These are phyloP conservation scores for Ustilago nuda DNA, from an alignment of 1,284 basidiomycete genomes.

Conservation along the genomic window DNA sequence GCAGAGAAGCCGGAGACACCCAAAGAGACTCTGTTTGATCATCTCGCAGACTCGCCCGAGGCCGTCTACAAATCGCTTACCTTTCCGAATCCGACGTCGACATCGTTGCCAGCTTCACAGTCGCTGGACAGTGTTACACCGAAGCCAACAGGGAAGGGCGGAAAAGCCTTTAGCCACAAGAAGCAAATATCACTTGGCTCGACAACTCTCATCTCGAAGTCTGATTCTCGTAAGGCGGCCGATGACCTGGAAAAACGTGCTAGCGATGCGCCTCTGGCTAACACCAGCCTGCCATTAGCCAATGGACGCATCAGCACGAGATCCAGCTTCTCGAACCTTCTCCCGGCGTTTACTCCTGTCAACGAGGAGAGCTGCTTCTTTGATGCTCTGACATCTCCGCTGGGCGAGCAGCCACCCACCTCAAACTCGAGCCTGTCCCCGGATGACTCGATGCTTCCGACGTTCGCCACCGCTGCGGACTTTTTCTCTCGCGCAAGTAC, in stretches of 20 bases:
- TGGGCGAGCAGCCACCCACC: conserved; percentile 15
- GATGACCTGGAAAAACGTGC: conserved; percentile 33
- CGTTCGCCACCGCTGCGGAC: conserved; percentile 27
- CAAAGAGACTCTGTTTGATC: conserved; percentile 22
- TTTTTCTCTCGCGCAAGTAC: conserved; percentile 11
- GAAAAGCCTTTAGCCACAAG: conserved; percentile 20
- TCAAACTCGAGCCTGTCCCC: conserved; percentile 7
- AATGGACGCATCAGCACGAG: conserved; percentile 10
- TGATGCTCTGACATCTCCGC: conserved; percentile 32
- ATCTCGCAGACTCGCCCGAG: conserved; percentile 40
- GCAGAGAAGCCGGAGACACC: neutral
- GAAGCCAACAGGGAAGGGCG: neutral
- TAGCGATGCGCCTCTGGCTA: conserved; percentile 12
- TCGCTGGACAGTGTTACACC: conserved; percentile 24
- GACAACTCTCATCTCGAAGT: conserved; percentile 28
- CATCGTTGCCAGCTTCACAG: conserved; percentile 21
- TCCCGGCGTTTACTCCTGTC: conserved; percentile 25
- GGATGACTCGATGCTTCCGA: conserved; percentile 21
- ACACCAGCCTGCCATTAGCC: conserved; percentile 3
- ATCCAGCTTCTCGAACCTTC: conserved; percentile 15
- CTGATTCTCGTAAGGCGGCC: conserved; percentile 20
- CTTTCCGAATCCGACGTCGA: conserved; percentile 15
- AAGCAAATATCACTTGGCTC: conserved; percentile 40
- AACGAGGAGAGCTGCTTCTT: conserved; percentile 35
- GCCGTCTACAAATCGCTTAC: conserved; percentile 35